Percentiles rank a stretch among this genome's conserved stretches.
Conservation (phyloP, 2,329 filamentous ascomycete genomes). For the Botrytis cinerea region DNA sequence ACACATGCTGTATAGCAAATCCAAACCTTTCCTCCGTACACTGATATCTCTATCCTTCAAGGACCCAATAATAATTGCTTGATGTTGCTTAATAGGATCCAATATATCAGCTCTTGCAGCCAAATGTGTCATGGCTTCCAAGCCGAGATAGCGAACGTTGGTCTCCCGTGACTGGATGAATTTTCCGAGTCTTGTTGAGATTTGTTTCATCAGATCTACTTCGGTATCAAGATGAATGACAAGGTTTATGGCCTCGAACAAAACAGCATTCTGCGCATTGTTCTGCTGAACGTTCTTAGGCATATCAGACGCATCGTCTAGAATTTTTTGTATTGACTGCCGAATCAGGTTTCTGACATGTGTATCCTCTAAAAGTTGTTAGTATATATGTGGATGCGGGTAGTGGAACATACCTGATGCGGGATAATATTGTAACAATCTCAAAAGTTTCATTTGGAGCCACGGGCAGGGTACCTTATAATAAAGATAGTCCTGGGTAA, state of each 20-base stretch:
- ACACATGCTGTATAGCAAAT: slow-evolving; percentile 99
- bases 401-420: slow-evolving; percentile 69
- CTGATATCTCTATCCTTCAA: slow-evolving; percentile 96
- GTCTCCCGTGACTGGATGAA: slow-evolving; percentile 98
- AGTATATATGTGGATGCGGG: slow-evolving; percentile 23
- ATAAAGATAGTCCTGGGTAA: slow-evolving; percentile 89
- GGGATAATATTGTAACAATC: slow-evolving; percentile 92
- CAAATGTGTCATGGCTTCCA: slow-evolving; percentile 98
- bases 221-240: slow-evolving; percentile 98
- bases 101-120: slow-evolving; percentile 91
- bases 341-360: slow-evolving; percentile 90
- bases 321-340: slow-evolving; percentile 84
- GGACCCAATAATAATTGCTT: slow-evolving; percentile 92
- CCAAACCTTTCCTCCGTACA: slow-evolving; percentile 90
- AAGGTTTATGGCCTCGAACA: slow-evolving; percentile 98
- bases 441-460: slow-evolving; percentile 93
- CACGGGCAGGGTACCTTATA: slow-evolving; percentile 99
- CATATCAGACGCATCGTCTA: slow-evolving; percentile 87
- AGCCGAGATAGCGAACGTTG: slow-evolving; percentile 91
- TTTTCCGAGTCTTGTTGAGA: slow-evolving; percentile 84
- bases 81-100: slow-evolving; percentile 97
- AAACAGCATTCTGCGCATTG: slow-evolving; percentile 95
- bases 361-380: slow-evolving; percentile 69
- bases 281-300: slow-evolving; percentile 99
- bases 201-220: slow-evolving; percentile 91